These are phyloP conservation scores for Russula compacta DNA, from an alignment of 768 basidiomycete genomes.

Conservation along the genomic window DNA sequence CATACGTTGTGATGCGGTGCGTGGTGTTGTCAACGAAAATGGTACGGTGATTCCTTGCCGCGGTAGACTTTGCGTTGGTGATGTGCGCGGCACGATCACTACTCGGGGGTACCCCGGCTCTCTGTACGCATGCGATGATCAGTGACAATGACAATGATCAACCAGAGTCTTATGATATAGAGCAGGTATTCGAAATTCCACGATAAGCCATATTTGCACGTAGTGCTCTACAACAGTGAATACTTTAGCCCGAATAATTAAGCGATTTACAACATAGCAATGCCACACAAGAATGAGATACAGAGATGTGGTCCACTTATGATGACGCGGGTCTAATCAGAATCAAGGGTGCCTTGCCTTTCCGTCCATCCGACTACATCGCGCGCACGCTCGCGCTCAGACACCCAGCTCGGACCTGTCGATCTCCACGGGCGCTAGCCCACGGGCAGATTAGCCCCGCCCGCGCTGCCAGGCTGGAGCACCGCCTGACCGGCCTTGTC, in stretches of 20 bases:
- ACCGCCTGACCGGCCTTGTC: slow-evolving; percentile 27
- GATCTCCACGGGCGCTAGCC: background rate
- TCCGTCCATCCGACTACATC: background rate
- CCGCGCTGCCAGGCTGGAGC: slow-evolving; percentile 22
- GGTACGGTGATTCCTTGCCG: too few relatives aligned
- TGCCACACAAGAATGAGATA: background rate
- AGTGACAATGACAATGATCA: too few relatives aligned
- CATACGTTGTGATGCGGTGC: too few relatives aligned
- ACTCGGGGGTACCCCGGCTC: too few relatives aligned
- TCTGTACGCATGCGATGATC: too few relatives aligned
- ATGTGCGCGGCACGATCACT: too few relatives aligned
- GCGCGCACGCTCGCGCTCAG: background rate
- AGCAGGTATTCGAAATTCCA: too few relatives aligned
- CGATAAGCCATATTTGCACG: background rate
- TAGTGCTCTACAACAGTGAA: slow-evolving; percentile 9
- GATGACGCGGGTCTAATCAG: background rate
- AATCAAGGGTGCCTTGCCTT: background rate
- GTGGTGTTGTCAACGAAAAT: too few relatives aligned
- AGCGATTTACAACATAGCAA: background rate
- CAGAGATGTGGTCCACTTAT: background rate
- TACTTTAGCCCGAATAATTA: slow-evolving; percentile 7
- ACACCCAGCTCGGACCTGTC: background rate
- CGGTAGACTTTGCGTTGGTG: too few relatives aligned
- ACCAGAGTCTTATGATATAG: too few relatives aligned
- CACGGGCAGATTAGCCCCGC: slow-evolving; percentile 21